phyloP scores from a whole-genome alignment of 768 basidiomycete species.

The Mycena albidolilacea region DNA sequence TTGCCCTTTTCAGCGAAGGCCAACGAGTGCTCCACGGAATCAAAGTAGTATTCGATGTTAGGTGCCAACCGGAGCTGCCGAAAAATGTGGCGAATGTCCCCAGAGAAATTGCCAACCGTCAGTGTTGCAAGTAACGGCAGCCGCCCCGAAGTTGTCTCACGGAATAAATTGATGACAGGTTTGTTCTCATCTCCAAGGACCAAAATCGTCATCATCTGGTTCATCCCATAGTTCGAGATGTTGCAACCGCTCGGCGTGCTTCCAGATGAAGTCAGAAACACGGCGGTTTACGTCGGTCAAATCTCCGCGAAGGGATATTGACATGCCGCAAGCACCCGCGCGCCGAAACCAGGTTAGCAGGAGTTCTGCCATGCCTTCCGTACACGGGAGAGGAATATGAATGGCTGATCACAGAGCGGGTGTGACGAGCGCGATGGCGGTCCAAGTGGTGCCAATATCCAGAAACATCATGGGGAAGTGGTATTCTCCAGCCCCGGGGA shows the following conservation, averaged over 20 bases:
- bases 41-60: too few species aligned
- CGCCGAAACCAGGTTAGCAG: neutral
- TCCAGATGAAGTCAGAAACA: neutral
- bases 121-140: neutral
- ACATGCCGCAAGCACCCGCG: neutral
- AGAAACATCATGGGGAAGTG: neutral
- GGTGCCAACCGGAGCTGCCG: neutral
- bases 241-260: neutral
- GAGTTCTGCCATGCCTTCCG: neutral
- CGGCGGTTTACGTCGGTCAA: neutral
- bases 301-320: neutral
- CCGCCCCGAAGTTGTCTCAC: neutral
- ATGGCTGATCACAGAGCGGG: neutral
- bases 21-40: too few species aligned
- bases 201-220: neutral
- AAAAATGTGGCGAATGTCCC: neutral
- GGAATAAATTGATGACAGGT: neutral
- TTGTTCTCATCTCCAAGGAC: too few species aligned
- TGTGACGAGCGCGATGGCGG: neutral
- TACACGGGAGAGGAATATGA: neutral
- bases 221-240: neutral
- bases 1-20: too few species aligned
- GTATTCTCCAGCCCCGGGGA: neutral
- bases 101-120: neutral
- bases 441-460: conserved; percentile 12